A percentile compares a stretch with the other conserved stretches of the same genome.
Conservation (phyloP, 441 rosid species). For the Arabidopsis lyrata region DNA sequence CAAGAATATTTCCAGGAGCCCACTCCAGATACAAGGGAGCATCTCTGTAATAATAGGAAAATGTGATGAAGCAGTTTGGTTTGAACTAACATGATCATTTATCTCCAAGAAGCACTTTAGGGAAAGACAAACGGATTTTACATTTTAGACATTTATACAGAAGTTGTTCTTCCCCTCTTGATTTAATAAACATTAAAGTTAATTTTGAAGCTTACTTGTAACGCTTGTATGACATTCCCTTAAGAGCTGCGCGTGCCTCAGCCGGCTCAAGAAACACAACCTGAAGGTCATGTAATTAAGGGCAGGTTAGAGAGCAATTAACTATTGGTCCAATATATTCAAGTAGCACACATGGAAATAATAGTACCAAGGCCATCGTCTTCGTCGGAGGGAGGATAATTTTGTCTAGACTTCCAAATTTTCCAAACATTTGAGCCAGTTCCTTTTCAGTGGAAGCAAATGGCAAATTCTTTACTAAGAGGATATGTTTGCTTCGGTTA, state of each 20-base stretch:
- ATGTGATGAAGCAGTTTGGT: constrained; percentile 27
- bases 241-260: constrained; percentile 89
- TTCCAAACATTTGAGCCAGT: constrained; percentile 84
- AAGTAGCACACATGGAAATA: constrained; percentile 9
- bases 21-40: constrained; percentile 92
- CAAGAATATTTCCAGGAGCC: constrained; percentile 84
- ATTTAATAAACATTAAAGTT: constrained; percentile 24
- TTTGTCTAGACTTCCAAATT: constrained; percentile 84
- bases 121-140: background rate
- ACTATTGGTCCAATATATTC: background rate
- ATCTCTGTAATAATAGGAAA: constrained; percentile 63
- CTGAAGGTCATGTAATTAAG: constrained; percentile 48
- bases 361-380: constrained; percentile 83
- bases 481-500: constrained; percentile 82
- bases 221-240: constrained; percentile 85
- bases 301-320: constrained; percentile 23
- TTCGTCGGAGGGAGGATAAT: constrained; percentile 86
- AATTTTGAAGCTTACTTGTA: constrained; percentile 69
- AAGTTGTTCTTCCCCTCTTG: background rate
- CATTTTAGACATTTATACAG: constrained; percentile 9
- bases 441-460: constrained; percentile 87
- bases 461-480: constrained; percentile 90
- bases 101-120: constrained; percentile 15
- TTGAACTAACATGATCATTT: constrained; percentile 10
- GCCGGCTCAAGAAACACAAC: constrained; percentile 88